A percentile compares a stretch with the other conserved stretches of the same genome.
Conservation (phyloP, 768 basidiomycete genomes). For the Hydnomerulius pinastri region DNA sequence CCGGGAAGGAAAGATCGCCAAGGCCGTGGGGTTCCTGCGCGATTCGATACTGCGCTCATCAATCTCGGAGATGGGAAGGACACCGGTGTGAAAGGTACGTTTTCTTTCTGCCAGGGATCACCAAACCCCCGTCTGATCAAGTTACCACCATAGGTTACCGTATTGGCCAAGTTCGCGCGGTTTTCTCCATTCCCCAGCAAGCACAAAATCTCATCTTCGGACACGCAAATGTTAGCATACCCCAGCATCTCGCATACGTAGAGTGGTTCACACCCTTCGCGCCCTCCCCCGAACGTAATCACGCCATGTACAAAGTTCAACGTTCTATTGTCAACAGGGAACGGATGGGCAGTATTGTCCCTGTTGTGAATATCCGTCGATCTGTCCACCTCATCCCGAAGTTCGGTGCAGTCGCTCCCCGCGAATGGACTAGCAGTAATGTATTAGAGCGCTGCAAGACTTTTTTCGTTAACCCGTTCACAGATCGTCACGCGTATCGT, state of each 20-base stretch:
- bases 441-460: not conserved
- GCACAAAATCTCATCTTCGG: no score
- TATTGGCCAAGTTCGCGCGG: no score
- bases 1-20: conserved; percentile 11
- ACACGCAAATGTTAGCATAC: not conserved
- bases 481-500: no score
- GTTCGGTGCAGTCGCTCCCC: conserved; percentile 29
- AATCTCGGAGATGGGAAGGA: conserved; percentile 5
- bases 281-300: not conserved
- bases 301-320: no score
- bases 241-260: conserved; percentile 29
- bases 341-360: conserved; percentile 25
- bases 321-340: not conserved
- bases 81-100: conserved; percentile 19
- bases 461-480: no score
- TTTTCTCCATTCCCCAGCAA: no score
- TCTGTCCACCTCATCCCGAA: conserved; percentile 36
- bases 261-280: conserved; percentile 31
- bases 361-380: conserved; percentile 16
- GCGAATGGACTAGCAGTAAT: not conserved
- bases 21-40: not conserved
- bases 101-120: not conserved
- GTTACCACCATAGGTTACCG: no score
- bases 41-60: conserved; percentile 40
- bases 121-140: not conserved